phyloP scores from a whole-genome alignment of 2,329 filamentous ascomycete genomes.

The Xylariaceae sp. region DNA sequence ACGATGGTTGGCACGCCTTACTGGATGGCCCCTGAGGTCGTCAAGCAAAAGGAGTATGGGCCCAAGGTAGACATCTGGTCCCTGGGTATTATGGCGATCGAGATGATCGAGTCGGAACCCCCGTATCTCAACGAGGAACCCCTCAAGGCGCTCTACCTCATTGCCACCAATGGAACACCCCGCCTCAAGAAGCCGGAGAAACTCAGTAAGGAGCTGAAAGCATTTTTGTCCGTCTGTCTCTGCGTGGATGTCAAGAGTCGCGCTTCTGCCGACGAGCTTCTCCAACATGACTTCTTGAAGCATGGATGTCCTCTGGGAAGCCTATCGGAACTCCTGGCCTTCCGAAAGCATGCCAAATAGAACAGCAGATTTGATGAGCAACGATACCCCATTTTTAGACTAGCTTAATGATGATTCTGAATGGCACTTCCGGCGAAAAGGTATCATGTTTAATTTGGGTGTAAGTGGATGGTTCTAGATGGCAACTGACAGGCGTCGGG shows the following conservation, averaged over 20 bases:
- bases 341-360: constrained; percentile 70
- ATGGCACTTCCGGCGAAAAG: constrained; percentile 5
- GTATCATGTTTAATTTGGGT: constrained; percentile 13
- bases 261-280: constrained; percentile 83
- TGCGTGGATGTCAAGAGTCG: constrained; percentile 95
- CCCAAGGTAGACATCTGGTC: constrained; percentile 99
- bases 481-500: constrained; percentile 14
- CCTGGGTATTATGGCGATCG: constrained; percentile 98
- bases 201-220: constrained; percentile 95
- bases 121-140: constrained; percentile 98
- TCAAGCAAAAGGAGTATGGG: constrained; percentile 98
- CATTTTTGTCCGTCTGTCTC: constrained; percentile 91
- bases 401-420: constrained; percentile 12
- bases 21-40: constrained; percentile 99
- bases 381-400: constrained; percentile 26
- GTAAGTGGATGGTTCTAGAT: constrained; percentile 16
- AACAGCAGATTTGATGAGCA: constrained; percentile 19
- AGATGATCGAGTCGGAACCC: constrained; percentile 99
- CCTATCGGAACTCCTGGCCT: constrained; percentile 81
- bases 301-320: constrained; percentile 81
- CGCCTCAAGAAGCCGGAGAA: constrained; percentile 98
- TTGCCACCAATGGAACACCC: constrained; percentile 95
- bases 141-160: constrained; percentile 93
- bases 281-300: constrained; percentile 91
- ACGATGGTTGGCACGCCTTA: constrained; percentile 99